These are phyloP conservation scores for Chaetomium fimeti DNA, from an alignment of 495 filamentous ascomycete species.

Conservation along the genomic window DNA sequence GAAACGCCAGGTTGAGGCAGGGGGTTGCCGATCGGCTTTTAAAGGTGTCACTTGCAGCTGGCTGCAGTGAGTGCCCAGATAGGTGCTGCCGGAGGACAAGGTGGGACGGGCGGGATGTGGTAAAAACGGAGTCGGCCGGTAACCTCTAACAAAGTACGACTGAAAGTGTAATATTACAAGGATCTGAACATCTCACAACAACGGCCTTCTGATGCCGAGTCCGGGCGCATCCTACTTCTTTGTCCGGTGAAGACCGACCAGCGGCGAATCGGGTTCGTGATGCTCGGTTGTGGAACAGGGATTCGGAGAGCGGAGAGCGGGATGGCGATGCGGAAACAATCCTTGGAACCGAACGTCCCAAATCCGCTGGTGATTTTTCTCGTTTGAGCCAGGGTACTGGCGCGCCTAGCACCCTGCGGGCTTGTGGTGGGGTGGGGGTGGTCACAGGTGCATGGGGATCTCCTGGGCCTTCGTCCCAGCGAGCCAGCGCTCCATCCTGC, in stretches of 20 bases:
- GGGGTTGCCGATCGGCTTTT: conserved; percentile 22
- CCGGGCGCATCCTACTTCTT: conserved; percentile 37
- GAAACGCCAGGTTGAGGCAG: conserved; percentile 13
- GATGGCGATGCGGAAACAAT: conserved; percentile 21
- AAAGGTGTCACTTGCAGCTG: conserved; percentile 3
- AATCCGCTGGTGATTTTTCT: background rate
- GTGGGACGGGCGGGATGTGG: conserved; percentile 12
- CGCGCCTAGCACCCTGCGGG: background rate
- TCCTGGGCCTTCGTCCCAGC: too few species aligned
- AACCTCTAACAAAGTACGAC: background rate
- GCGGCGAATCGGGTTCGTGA: conserved; percentile 27
- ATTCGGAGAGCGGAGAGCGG: conserved; percentile 9
- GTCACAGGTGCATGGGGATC: conserved; percentile 21
- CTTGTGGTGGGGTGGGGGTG: conserved; percentile 5
- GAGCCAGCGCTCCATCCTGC: too few species aligned
- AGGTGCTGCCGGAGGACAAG: too few species aligned
- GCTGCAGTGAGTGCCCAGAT: background rate
- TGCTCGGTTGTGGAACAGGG: conserved; percentile 18
- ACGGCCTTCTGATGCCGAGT: conserved; percentile 29
- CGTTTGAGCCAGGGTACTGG: background rate
- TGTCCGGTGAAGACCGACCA: conserved; percentile 24
- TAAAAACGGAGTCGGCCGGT: conserved; percentile 13
- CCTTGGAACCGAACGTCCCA: too few species aligned
- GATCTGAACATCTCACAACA: conserved; percentile 16
- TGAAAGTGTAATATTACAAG: conserved; percentile 26